A percentile compares a stretch with the other conserved stretches of the same genome.
phyloP scores from a whole-genome alignment of 768 basidiomycete species.

The Pluteus cervinus region DNA sequence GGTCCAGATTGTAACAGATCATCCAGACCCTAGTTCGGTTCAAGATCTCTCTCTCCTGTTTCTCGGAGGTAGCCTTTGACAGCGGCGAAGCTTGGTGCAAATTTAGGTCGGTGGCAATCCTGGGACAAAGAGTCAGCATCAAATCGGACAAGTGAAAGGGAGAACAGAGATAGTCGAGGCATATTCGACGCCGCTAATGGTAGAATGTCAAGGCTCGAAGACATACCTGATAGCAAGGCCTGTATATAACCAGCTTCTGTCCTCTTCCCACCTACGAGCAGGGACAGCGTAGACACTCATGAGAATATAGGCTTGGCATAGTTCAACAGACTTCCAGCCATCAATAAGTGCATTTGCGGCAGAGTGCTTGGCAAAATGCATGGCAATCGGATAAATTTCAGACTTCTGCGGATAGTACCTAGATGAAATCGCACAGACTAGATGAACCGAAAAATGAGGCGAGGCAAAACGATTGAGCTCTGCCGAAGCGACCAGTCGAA shows the following conservation, averaged over 20 bases:
- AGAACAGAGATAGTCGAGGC: no score
- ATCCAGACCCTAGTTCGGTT: constrained; percentile 88
- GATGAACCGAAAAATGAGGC: constrained; percentile 1
- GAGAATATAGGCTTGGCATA: constrained; percentile 88
- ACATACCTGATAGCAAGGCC: constrained; percentile 75
- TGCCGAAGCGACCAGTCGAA: constrained; percentile 2
- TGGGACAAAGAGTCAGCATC: constrained; percentile 16
- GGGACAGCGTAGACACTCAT: constrained; percentile 80
- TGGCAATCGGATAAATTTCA: constrained; percentile 81
- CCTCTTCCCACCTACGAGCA: constrained; percentile 83
- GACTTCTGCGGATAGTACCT: constrained; percentile 75
- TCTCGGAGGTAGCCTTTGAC: constrained; percentile 66
- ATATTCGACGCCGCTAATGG: no score
- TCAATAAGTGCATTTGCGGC: constrained; percentile 78
- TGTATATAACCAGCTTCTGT: constrained; percentile 84
- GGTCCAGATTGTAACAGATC: constrained; percentile 85
- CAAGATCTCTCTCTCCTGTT: constrained; percentile 74
- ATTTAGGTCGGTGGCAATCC: constrained; percentile 87
- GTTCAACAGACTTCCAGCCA: constrained; percentile 81
- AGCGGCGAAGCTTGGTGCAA: constrained; percentile 60
- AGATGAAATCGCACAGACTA: constrained; percentile 84
- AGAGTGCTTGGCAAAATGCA: constrained; percentile 83
- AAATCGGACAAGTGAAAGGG: constrained; percentile 1
- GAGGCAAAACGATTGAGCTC: background rate
- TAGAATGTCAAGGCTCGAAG: constrained; percentile 1